These are phyloP conservation scores for Lentinula aciculospora DNA, from an alignment of 768 basidiomycete species.

Conservation along the genomic window DNA sequence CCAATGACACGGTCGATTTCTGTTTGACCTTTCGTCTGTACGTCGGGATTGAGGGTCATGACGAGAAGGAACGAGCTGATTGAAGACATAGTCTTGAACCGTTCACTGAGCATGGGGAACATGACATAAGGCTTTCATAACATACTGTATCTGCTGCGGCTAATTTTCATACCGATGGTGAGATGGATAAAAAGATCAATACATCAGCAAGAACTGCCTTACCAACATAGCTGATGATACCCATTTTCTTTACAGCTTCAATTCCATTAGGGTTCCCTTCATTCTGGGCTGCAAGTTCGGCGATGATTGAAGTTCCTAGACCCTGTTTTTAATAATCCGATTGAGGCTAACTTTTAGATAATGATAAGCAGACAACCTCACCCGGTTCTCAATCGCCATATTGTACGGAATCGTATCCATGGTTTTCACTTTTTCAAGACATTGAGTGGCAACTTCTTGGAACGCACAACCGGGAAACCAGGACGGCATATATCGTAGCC, in stretches of 20 bases:
- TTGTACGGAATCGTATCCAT: not conserved
- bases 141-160: not conserved
- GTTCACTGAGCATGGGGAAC: not conserved
- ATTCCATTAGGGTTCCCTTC: not conserved
- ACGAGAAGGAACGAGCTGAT: slow-evolving; percentile 11
- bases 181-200: not conserved
- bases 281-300: not conserved
- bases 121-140: not conserved
- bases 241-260: not conserved
- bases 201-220: not conserved
- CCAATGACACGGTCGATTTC: slow-evolving; percentile 3
- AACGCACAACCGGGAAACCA: slow-evolving; percentile 5
- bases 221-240: not conserved
- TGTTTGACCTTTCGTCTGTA: not conserved
- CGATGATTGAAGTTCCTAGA: not conserved
- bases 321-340: not conserved
- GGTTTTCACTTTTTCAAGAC: not conserved
- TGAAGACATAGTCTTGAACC: not conserved
- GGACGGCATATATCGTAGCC: not conserved
- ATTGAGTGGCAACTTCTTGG: not conserved
- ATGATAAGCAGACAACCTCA: no score
- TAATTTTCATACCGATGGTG: not conserved
- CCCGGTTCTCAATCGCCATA: not conserved
- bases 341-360: no score
- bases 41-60: slow-evolving; percentile 2